Evolutionary conservation across 352 stramenopile genomes (phyloP).

Genomic region (Stephanocyclus meneghinianus): DNA sequence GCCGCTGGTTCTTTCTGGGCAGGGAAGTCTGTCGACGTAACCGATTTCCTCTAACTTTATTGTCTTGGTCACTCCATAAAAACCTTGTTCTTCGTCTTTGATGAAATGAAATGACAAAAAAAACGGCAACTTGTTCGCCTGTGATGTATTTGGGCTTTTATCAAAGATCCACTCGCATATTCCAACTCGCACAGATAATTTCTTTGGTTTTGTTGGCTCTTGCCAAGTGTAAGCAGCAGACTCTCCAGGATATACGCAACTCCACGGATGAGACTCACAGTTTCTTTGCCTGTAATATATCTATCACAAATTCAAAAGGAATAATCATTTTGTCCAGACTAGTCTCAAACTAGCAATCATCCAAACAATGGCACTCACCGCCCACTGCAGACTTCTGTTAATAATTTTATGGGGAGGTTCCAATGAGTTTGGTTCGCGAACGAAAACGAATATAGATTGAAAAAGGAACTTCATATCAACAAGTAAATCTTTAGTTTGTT

Average conservation of each 20-base stretch:
- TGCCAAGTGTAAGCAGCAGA: constrained; percentile 78
- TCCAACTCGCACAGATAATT: constrained; percentile 68
- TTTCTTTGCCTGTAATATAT: constrained; percentile 79
- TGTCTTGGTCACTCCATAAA: constrained; percentile 72
- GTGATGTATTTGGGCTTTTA: constrained; percentile 6
- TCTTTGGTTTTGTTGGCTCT: constrained; percentile 81
- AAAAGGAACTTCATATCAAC: constrained; percentile 77
- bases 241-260: constrained; percentile 75
- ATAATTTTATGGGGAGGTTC: constrained; percentile 73
- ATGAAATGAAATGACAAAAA: constrained; percentile 70
- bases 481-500: constrained; percentile 35
- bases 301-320: constrained; percentile 5
- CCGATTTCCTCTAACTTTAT: constrained; percentile 83
- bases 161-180: constrained; percentile 42
- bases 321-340: not conserved
- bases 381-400: constrained; percentile 73
- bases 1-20: constrained; percentile 34
- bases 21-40: constrained; percentile 65
- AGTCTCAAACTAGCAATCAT: not conserved
- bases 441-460: constrained; percentile 76
- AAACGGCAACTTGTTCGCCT: constrained; percentile 4
- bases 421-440: constrained; percentile 46
- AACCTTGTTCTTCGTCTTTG: constrained; percentile 76
- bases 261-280: constrained; percentile 79
- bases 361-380: constrained; percentile 8